Evolutionary conservation across 2,329 filamentous ascomycete genomes (phyloP).

Genomic region (Blastomyces emzantsi): DNA sequence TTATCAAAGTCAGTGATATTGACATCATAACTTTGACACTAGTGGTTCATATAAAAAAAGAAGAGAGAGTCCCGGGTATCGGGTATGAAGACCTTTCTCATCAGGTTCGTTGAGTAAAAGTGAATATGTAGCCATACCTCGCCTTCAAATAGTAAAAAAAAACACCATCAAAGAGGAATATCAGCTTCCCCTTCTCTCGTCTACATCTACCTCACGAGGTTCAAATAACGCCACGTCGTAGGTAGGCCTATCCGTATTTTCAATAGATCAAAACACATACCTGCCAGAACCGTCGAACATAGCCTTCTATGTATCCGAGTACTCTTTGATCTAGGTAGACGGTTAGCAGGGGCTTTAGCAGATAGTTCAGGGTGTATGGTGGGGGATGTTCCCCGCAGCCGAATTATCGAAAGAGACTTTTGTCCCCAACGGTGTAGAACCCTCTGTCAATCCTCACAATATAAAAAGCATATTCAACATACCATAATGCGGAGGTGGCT

Average conservation of each 20-base stretch:
- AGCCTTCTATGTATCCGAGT: conserved; percentile 84
- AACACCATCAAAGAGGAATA: background rate
- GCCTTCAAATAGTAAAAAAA: conserved; percentile 6
- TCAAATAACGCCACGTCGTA: too few species aligned
- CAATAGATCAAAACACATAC: conserved; percentile 46
- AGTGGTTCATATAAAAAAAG: background rate
- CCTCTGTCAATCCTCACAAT: background rate
- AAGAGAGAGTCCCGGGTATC: background rate
- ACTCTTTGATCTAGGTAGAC: conserved; percentile 60
- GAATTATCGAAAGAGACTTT: background rate
- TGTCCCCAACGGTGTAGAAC: too few species aligned
- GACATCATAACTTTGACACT: background rate
- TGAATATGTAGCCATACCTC: conserved; percentile 6
- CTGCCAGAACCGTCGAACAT: conserved; percentile 97
- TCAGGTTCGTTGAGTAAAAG: background rate
- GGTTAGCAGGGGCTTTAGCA: background rate
- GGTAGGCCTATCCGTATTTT: background rate
- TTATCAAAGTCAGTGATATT: background rate
- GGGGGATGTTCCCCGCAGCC: background rate
- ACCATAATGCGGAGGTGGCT: conserved; percentile 94
- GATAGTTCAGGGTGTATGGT: background rate
- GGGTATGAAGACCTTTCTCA: background rate
- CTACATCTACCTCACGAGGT: background rate
- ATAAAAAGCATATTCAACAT: conserved; percentile 24
- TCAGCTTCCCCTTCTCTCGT: background rate